Evolutionary conservation across 164 flowering plant species (phyloP).

Genomic region (Chimonanthus salicifolius): DNA sequence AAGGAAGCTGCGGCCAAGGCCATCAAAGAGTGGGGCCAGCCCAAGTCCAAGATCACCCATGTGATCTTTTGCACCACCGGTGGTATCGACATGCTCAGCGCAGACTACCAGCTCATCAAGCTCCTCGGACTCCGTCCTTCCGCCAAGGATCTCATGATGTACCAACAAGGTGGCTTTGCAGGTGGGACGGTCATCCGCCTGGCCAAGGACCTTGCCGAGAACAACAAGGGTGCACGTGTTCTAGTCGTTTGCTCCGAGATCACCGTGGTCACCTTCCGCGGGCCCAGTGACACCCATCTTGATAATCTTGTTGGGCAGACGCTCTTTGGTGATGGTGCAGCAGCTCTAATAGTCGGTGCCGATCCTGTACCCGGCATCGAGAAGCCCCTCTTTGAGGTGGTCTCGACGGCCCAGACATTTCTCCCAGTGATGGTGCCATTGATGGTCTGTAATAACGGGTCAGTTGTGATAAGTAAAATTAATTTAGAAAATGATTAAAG

Average conservation of each 20-base stretch:
- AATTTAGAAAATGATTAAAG: too few species aligned
- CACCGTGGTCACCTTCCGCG: too few species aligned
- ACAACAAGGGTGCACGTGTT: too few species aligned
- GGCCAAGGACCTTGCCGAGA: constrained; percentile 37
- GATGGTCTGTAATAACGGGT: too few species aligned
- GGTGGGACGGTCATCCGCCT: constrained; percentile 40
- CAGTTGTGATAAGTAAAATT: too few species aligned
- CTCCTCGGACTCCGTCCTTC: constrained; percentile 49
- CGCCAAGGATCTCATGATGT: constrained; percentile 46
- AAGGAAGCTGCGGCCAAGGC: constrained; percentile 44
- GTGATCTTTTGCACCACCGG: constrained; percentile 49
- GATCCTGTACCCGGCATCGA: constrained; percentile 31
- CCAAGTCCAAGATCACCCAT: constrained; percentile 54
- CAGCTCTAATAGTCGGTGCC: constrained; percentile 31
- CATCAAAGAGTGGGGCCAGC: constrained; percentile 51
- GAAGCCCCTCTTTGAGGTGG: constrained; percentile 30
- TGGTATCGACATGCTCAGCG: constrained; percentile 50
- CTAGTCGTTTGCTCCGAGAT: too few species aligned
- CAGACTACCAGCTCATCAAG: constrained; percentile 47
- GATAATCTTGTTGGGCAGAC: constrained; percentile 45
- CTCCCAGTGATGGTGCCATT: constrained; percentile 31
- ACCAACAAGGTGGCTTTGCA: constrained; percentile 20
- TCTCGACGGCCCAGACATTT: constrained; percentile 12
- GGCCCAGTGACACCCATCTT: constrained; percentile 3
- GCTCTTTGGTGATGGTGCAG: constrained; percentile 12